Conservation (phyloP, 495 filamentous ascomycete genomes). For the Tuber melanosporum region DNA sequence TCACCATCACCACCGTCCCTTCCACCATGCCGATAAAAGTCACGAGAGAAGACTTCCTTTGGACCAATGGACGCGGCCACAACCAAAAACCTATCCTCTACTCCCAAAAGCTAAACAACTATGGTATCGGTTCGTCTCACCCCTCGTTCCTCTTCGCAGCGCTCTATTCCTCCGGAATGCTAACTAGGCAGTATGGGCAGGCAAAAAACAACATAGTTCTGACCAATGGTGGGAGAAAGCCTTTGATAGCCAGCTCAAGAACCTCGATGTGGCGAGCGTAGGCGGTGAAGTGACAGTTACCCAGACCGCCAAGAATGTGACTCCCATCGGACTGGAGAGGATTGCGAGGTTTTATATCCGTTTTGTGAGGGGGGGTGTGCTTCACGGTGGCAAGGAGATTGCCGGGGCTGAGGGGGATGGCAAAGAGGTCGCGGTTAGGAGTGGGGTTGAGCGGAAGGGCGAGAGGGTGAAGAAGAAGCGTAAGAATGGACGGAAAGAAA, state of each 20-base stretch:
- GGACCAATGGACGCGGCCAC: slow-evolving; percentile 41
- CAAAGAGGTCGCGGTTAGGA: slow-evolving; percentile 20
- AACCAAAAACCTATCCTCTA: slow-evolving; percentile 40
- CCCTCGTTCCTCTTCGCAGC: background rate
- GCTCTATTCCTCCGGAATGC: background rate
- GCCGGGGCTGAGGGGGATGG: slow-evolving; percentile 8
- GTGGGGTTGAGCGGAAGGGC: slow-evolving; percentile 21
- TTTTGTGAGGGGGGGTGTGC: slow-evolving; percentile 36
- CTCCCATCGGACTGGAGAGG: slow-evolving; percentile 32
- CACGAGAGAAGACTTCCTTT: slow-evolving; percentile 36
- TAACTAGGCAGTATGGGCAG: slow-evolving; percentile 17
- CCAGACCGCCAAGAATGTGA: slow-evolving; percentile 30
- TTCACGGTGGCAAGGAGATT: slow-evolving; percentile 31
- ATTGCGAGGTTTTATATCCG: slow-evolving; percentile 32
- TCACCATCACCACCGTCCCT: background rate
- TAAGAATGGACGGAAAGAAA: slow-evolving; percentile 18
- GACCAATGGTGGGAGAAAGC: slow-evolving; percentile 41
- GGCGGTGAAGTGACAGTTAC: slow-evolving; percentile 36
- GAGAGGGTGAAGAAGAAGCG: slow-evolving; percentile 7
- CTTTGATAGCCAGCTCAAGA: slow-evolving; percentile 41
- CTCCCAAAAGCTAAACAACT: slow-evolving; percentile 38
- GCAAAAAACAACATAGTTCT: slow-evolving; percentile 37
- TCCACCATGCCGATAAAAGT: slow-evolving; percentile 37
- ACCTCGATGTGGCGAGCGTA: slow-evolving; percentile 30
- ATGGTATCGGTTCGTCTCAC: slow-evolving; percentile 29